A percentile compares a stretch with the other conserved stretches of the same genome.
Conservation (phyloP, 768 basidiomycete species). For the Pholiota molesta region DNA sequence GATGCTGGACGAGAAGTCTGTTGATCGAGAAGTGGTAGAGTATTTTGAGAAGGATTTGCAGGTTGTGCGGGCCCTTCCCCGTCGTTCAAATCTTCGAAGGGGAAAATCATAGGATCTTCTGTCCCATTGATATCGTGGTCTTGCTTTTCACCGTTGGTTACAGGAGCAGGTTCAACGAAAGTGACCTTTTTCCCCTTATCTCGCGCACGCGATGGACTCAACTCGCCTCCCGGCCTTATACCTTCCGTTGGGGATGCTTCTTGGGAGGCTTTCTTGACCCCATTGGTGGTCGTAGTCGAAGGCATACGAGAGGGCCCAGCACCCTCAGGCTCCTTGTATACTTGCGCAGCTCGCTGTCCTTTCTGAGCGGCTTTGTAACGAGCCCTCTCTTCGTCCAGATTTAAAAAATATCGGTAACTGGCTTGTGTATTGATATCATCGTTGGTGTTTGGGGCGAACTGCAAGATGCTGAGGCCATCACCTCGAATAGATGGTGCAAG, state of each 20-base stretch:
- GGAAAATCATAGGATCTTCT: constrained; percentile 60
- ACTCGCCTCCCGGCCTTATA: not conserved
- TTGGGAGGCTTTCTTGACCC: not conserved
- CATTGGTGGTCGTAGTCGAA: not conserved
- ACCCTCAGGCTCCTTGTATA: constrained; percentile 18
- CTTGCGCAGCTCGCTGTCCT: constrained; percentile 8
- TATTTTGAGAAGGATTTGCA: constrained; percentile 31
- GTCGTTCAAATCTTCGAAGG: constrained; percentile 64
- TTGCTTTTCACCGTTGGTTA: constrained; percentile 42
- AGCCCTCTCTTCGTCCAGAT: constrained; percentile 46
- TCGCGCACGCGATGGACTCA: constrained; percentile 29
- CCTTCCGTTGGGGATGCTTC: not conserved
- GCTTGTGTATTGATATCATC: constrained; percentile 46
- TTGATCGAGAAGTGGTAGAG: constrained; percentile 47
- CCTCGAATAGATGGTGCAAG: constrained; percentile 29
- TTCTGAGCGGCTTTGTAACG: constrained; percentile 29
- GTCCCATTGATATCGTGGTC: constrained; percentile 27
- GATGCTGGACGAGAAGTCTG: constrained; percentile 32
- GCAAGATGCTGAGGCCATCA: constrained; percentile 40
- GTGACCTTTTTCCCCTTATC: constrained; percentile 68
- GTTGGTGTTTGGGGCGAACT: constrained; percentile 41
- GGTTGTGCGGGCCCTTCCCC: constrained; percentile 41
- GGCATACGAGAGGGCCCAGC: not conserved
- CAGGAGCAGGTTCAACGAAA: constrained; percentile 56
- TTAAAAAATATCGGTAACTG: constrained; percentile 48